Evolutionary conservation across 2,329 filamentous ascomycete species (phyloP), one percentile per base, ranked within the genome.

Genomic region (Ceratocystis huliohia): DNA sequence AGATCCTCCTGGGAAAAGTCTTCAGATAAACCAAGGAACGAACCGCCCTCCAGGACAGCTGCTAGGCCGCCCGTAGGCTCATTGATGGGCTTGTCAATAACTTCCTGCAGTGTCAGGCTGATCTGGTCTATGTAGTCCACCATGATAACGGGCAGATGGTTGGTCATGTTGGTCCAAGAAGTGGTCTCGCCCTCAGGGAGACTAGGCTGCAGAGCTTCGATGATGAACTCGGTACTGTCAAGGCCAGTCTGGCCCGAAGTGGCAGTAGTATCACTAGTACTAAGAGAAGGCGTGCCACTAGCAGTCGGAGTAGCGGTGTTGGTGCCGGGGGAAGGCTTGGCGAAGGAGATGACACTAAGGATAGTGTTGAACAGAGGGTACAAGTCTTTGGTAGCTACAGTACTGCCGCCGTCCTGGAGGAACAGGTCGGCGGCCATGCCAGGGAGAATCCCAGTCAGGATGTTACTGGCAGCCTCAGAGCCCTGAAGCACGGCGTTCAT

Each of bases 1-100:
- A 70, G 63, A 22, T 70, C 68, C 37, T 48, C 30, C 44, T 70
- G 68, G 7, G 67, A 69, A 20, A 69, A 45, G 65, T 70, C 69
- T n/a, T 63, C 66, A 17, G 57, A 37, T 3, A 61, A 50, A 6
- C 69, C 67, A 56, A 69, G 66, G 63, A 69, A 69, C n/a, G 44
- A 20, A n/a, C 69, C 69, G 2, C 64, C 66, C 5, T 22, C 13
- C 3, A 69, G 46, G 28, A 68, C 44, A 15, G 57, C 17, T 37
- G 50, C 61, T 25, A 69, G 66, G n/a, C 69, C 69, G 30, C 68
- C 69, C 1, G 46, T 44, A 15, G 62, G 65, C 10, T 57, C 45
- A 17, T 68, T 63, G 65, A 66, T 44, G 3, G 65, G 68, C 4
- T 66, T 68, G 63, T 69, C 68, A 20, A 69, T 67, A 28, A 66